Evolutionary conservation across 768 basidiomycete genomes (phyloP), one percentile per base, ranked within the genome.

Genomic region (Psilocybe sp.): DNA sequence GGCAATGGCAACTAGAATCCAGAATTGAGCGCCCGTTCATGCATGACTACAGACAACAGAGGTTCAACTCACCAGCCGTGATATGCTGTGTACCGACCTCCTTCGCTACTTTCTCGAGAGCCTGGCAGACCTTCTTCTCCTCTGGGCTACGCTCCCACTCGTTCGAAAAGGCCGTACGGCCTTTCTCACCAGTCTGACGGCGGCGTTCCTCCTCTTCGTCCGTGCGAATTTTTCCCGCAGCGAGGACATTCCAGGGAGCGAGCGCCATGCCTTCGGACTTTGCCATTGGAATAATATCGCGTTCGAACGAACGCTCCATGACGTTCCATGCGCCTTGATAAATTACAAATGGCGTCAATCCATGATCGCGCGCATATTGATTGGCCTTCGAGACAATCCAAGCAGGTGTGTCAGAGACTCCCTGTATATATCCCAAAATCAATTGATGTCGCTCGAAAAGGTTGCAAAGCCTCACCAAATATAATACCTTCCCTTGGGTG

Each of bases 291-390:
- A 82, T 73, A 48, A 81, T 76, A 0, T 81, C 81, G 7, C 79
- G 69, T 61, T 82, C 80, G 42, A 81, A 68, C 16, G 75, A 74
- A 33, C 81, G 70, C 3, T 69, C 53, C 55, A 77, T 62, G 19
- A 74, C 63, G 53, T 68, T 74, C 74, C 73, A 77, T 10, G 48
- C 53, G 5, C 76, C 80, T 64, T 78, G 80, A 59, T 82, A 83
- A 18, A 83, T 68, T 23, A 68, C 65, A 58, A 83, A 83, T 3
- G 76, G 80, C 0, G 76, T 73, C 49, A 76, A 60, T 0, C 67
- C 79, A 38, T 80, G 74, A 32, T 71, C 66, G 1, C 74, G 65
- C 13, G 80, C 78, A 46, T 79, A 81, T 47, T 75, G 70, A 58
- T 82, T 81, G 5, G 75, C 75, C 40, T 67, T 65, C 11, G 74